A percentile compares a stretch with the other conserved stretches of the same genome.
phyloP scores from a whole-genome alignment of 208 protist species.

The Acanthamoeba culbertsoni region DNA sequence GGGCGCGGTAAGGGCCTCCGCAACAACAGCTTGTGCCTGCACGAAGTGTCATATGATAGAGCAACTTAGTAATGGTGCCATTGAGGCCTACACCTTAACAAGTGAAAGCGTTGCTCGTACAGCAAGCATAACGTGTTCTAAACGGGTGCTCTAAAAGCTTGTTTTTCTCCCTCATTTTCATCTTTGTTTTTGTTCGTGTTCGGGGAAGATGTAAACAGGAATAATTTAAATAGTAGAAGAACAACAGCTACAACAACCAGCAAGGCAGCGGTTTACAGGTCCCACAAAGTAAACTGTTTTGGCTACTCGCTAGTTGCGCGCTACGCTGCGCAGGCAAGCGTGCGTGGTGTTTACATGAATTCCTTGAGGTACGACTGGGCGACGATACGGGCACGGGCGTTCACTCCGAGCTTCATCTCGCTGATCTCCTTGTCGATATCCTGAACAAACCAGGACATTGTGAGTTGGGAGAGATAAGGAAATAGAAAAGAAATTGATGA shows the following conservation, averaged over 20 bases:
- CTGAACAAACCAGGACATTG: constrained; percentile 84
- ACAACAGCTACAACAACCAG: not conserved
- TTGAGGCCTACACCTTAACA: too few species aligned
- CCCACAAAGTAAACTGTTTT: not conserved
- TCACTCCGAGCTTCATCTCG: constrained; percentile 92
- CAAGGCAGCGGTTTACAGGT: not conserved
- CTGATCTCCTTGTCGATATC: constrained; percentile 96
- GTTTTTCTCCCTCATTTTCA: not conserved
- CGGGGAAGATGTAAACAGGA: not conserved
- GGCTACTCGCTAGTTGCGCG: not conserved
- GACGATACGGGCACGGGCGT: constrained; percentile 85
- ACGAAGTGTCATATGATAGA: not conserved
- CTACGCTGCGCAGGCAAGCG: not conserved
- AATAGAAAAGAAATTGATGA: not conserved
- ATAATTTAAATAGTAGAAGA: not conserved
- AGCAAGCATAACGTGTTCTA: not conserved
- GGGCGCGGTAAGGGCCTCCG: not conserved
- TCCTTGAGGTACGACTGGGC: constrained; percentile 86
- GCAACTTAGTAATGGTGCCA: not conserved
- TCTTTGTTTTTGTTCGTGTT: not conserved
- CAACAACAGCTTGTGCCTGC: not conserved
- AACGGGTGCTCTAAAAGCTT: not conserved
- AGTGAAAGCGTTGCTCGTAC: too few species aligned
- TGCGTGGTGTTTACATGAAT: constrained; percentile 37
- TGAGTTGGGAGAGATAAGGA: not conserved